These are phyloP conservation scores for Arxiozyma telluris DNA, from an alignment of 1,139 yeast genomes.

Conservation along the genomic window DNA sequence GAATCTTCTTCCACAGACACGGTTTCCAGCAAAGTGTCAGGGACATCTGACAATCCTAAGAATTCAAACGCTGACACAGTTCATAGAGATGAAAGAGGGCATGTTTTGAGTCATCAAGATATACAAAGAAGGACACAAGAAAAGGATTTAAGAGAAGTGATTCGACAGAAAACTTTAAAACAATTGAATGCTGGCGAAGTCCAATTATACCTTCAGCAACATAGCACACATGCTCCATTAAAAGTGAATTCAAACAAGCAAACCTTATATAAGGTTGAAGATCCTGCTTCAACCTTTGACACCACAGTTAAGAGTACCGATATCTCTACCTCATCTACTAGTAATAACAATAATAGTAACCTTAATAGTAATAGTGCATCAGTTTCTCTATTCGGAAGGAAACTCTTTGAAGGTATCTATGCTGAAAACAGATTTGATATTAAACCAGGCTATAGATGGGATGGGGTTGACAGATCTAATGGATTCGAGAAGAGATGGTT, in stretches of 20 bases:
- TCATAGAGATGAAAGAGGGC: constrained; percentile 53
- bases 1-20: not conserved
- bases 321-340: not conserved
- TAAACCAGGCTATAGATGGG: constrained; percentile 81
- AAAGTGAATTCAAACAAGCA: not conserved
- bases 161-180: constrained; percentile 27
- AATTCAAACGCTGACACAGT: constrained; percentile 34
- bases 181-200: constrained; percentile 40
- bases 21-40: not conserved
- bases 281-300: constrained; percentile 52
- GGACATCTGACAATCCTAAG: constrained; percentile 14
- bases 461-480: constrained; percentile 82
- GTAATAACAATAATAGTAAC: constrained; percentile 7
- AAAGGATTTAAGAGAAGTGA: constrained; percentile 27
- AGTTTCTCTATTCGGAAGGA: constrained; percentile 36
- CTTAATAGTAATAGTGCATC: not conserved
- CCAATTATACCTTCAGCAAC: constrained; percentile 26
- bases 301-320: not conserved
- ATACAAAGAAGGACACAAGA: constrained; percentile 25
- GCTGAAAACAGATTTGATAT: constrained; percentile 70
- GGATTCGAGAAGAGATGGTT: constrained; percentile 75
- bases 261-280: constrained; percentile 34
- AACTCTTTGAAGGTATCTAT: constrained; percentile 40
- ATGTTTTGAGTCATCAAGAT: constrained; percentile 36
- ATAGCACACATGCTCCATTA: not conserved